Percentiles rank a stretch among this genome's conserved stretches.
These are phyloP conservation scores for Adenanthera pavonina DNA, from an alignment of 306 rosid genomes.

Conservation along the genomic window DNA sequence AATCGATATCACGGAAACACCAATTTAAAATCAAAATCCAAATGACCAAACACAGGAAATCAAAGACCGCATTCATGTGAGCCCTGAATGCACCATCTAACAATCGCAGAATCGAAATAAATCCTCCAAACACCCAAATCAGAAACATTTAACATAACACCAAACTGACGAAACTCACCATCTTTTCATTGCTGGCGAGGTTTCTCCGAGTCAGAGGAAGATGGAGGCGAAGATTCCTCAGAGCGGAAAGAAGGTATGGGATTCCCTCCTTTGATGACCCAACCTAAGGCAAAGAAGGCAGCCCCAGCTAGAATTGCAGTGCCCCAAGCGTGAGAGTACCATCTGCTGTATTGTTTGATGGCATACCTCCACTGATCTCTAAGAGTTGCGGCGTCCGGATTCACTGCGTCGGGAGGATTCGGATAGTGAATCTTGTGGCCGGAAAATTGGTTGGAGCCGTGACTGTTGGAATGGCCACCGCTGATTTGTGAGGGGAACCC, in stretches of 20 bases:
- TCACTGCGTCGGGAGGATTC: slow-evolving; percentile 73
- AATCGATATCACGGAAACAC: neutral
- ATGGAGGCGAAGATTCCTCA: slow-evolving; percentile 32
- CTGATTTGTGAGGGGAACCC: slow-evolving; percentile 23
- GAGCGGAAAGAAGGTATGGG: slow-evolving; percentile 71
- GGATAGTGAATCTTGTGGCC: slow-evolving; percentile 44
- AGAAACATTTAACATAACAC: neutral
- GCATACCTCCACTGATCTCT: slow-evolving; percentile 90
- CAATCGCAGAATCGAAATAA: neutral
- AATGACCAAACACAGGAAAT: neutral
- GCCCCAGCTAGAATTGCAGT: slow-evolving; percentile 90
- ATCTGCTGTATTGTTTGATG: slow-evolving; percentile 68
- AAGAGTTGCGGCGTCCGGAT: slow-evolving; percentile 82
- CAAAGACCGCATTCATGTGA: neutral
- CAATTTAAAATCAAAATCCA: neutral
- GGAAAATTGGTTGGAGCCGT: slow-evolving; percentile 36
- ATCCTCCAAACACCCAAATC: slow-evolving; percentile 10
- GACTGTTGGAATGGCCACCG: neutral
- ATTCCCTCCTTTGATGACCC: slow-evolving; percentile 89
- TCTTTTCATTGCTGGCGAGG: slow-evolving; percentile 14
- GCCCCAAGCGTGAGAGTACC: slow-evolving; percentile 98
- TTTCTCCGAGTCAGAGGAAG: slow-evolving; percentile 39
- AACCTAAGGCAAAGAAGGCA: slow-evolving; percentile 92
- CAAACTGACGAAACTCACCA: slow-evolving; percentile 24
- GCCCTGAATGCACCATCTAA: neutral